phyloP scores from a whole-genome alignment of 129 eudicot genomes.

The Artemisia annua region DNA sequence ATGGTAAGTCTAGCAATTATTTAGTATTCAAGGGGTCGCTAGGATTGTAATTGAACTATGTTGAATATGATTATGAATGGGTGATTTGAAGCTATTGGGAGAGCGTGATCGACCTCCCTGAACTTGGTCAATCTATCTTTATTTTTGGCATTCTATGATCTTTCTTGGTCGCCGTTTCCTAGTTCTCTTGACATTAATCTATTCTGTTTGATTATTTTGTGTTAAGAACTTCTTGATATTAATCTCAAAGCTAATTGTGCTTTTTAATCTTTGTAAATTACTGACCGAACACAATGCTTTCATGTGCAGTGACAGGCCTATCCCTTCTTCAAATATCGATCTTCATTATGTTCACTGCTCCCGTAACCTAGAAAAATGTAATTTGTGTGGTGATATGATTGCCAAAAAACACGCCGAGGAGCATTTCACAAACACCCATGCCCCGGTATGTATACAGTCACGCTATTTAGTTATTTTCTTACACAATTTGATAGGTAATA shows the following conservation, averaged over 20 bases:
- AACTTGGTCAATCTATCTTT: no score
- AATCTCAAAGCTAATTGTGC: not conserved
- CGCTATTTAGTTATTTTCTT: not conserved
- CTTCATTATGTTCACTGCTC: slow-evolving; percentile 75
- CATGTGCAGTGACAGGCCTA: slow-evolving; percentile 62
- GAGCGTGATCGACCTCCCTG: no score
- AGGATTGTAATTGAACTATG: no score
- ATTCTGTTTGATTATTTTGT: not conserved
- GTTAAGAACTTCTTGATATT: not conserved
- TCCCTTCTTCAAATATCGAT: slow-evolving; percentile 69
- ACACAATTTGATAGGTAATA: not conserved
- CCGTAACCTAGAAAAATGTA: slow-evolving; percentile 79
- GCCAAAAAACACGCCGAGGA: slow-evolving; percentile 67
- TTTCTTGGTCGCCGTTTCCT: not conserved
- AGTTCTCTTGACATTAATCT: not conserved
- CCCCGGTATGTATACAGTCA: slow-evolving; percentile 42
- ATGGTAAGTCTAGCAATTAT: no score
- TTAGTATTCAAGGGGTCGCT: no score
- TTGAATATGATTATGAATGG: no score
- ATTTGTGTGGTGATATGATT: slow-evolving; percentile 70
- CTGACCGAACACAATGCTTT: not conserved
- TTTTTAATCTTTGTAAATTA: not conserved
- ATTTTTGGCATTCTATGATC: no score
- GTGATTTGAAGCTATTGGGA: no score
- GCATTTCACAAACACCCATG: slow-evolving; percentile 69